A percentile compares a stretch with the other conserved stretches of the same genome.
Evolutionary conservation across 441 rosid genomes (phyloP).

Genomic region (Gossypium aridum): DNA sequence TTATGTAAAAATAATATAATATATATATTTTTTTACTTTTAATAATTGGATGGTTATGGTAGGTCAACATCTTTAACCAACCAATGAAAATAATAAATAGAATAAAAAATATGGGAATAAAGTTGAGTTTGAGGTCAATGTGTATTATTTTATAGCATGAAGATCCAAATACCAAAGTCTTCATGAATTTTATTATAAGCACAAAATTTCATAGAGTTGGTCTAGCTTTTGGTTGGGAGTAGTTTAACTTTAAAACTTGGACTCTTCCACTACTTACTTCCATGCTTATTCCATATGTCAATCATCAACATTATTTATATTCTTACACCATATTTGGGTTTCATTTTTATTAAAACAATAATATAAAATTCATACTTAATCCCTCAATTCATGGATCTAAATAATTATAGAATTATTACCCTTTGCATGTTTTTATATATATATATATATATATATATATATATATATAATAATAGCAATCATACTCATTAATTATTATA

Average conservation of each 20-base stretch:
- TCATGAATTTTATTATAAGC: background rate
- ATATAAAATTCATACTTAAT: too few relatives aligned
- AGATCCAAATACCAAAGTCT: background rate
- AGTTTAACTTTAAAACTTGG: background rate
- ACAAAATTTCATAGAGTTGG: background rate
- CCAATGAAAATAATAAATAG: background rate
- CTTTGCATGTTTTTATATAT: too few relatives aligned
- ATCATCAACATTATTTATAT: background rate
- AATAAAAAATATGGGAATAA: background rate
- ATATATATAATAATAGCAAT: too few relatives aligned
- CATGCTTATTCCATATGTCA: background rate
- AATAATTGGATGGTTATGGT: background rate
- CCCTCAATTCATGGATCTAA: background rate
- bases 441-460: too few relatives aligned
- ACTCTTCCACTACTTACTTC: background rate
- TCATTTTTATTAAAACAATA: too few relatives aligned
- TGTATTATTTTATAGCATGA: background rate
- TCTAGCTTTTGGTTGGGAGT: background rate
- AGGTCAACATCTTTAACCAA: background rate
- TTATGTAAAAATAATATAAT: too few relatives aligned
- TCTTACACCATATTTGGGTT: too few relatives aligned
- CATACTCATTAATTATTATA: too few relatives aligned
- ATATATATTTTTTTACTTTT: background rate
- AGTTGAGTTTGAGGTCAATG: background rate
- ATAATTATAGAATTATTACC: background rate